Conservation (phyloP, 306 rosid species). For the Lathyrus sativus region DNA sequence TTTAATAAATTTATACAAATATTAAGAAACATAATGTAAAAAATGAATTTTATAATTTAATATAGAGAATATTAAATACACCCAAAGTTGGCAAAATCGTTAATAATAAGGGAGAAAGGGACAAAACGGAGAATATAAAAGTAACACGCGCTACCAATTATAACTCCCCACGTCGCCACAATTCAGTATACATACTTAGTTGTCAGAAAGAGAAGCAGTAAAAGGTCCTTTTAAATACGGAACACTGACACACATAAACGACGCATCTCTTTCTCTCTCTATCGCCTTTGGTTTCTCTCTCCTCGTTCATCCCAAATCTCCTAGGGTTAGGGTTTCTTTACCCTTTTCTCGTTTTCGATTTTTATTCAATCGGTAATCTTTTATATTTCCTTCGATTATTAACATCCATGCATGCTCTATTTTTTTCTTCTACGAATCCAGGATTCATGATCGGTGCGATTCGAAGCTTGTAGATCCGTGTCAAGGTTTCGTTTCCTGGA, state of each 20-base stretch:
- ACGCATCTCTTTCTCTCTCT: conserved; percentile 43
- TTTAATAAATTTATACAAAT: too few relatives aligned
- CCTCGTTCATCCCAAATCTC: conserved; percentile 54
- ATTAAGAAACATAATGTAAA: too few relatives aligned
- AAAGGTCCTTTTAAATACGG: conserved; percentile 46
- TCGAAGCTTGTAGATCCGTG: conserved; percentile 58
- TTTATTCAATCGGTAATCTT: background rate
- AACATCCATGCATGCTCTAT: background rate
- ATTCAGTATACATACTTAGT: conserved; percentile 48
- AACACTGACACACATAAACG: conserved; percentile 37
- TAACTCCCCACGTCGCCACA: conserved; percentile 49
- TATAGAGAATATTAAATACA: too few relatives aligned
- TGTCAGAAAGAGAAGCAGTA: conserved; percentile 43
- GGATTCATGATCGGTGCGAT: conserved; percentile 60
- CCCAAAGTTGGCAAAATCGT: too few relatives aligned
- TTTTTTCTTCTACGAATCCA: conserved; percentile 17
- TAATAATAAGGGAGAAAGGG: conserved; percentile 11
- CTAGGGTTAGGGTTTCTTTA: conserved; percentile 65
- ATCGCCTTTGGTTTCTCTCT: conserved; percentile 46
- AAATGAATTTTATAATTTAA: too few relatives aligned
- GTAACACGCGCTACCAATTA: conserved; percentile 37
- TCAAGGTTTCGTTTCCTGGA: conserved; percentile 48
- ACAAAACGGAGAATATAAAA: conserved; percentile 43
- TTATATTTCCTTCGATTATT: conserved; percentile 10
- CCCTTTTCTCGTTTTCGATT: conserved; percentile 23